Conservation (phyloP, 352 stramenopile species). For the Globisporangium sylvaticum region DNA sequence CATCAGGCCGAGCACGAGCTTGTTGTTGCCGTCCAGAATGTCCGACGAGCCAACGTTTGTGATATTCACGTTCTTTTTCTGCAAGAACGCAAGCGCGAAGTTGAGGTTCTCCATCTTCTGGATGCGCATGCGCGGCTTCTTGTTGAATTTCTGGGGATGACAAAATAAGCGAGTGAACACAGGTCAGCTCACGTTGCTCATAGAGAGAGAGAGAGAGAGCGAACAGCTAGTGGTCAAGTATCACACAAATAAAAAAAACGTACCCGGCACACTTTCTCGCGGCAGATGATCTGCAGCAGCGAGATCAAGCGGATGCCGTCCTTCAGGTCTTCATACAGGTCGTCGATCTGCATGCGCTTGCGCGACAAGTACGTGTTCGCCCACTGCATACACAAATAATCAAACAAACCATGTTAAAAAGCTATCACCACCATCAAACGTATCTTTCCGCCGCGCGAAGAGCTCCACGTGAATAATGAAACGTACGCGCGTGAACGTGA, state of each 20-base stretch:
- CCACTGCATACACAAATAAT: conserved; percentile 32
- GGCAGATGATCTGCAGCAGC: conserved; percentile 87
- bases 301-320: conserved; percentile 86
- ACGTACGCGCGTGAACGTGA: conserved; percentile 86
- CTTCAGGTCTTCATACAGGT: conserved; percentile 87
- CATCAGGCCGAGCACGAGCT: conserved; percentile 89
- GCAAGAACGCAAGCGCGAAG: conserved; percentile 87
- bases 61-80: conserved; percentile 87
- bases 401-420: neutral
- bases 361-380: conserved; percentile 87
- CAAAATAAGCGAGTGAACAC: neutral
- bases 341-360: conserved; percentile 87
- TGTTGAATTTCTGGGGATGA: conserved; percentile 88
- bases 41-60: conserved; percentile 92
- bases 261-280: conserved; percentile 84
- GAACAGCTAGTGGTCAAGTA: conserved; percentile 1
- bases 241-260: conserved; percentile 10
- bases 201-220: neutral
- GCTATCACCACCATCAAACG: neutral
- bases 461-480: neutral
- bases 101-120: conserved; percentile 93
- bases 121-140: conserved; percentile 90
- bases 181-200: neutral
- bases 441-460: neutral
- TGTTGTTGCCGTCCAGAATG: conserved; percentile 90